phyloP scores from a whole-genome alignment of 2,329 filamentous ascomycete genomes.

The Ramularia collo-cygni region DNA sequence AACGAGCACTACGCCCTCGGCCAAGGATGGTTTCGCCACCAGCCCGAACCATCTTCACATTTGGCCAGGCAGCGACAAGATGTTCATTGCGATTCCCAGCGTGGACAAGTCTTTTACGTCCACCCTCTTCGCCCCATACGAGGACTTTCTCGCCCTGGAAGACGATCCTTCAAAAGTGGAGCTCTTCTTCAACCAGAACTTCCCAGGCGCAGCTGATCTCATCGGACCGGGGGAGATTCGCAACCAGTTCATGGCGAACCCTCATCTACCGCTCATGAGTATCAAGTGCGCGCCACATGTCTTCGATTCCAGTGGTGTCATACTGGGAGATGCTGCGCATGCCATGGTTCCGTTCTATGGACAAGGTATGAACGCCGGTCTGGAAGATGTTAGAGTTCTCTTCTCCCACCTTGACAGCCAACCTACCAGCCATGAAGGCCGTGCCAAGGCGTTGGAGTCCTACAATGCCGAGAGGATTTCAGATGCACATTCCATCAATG shows the following conservation, averaged over 20 bases:
- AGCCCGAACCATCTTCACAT: constrained; percentile 94
- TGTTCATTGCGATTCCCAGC: constrained; percentile 97
- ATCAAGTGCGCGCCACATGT: constrained; percentile 91
- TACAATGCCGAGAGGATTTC: constrained; percentile 69
- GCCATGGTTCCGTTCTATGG: constrained; percentile 99
- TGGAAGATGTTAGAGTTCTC: constrained; percentile 86
- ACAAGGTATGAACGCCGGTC: constrained; percentile 93
- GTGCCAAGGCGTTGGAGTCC: constrained; percentile 52
- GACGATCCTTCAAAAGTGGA: constrained; percentile 53
- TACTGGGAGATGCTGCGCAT: constrained; percentile 89
- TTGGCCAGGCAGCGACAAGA: constrained; percentile 80
- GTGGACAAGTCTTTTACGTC: constrained; percentile 89
- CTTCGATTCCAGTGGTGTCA: constrained; percentile 66
- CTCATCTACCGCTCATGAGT: constrained; percentile 85
- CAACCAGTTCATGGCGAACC: constrained; percentile 70
- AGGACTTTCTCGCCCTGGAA: constrained; percentile 63
- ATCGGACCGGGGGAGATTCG: constrained; percentile 63
- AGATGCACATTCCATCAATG: constrained; percentile 85
- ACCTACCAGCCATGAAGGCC: constrained; percentile 35
- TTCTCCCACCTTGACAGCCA: constrained; percentile 75
- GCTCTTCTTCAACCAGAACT: constrained; percentile 72
- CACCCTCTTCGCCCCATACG: constrained; percentile 78
- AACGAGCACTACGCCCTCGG: constrained; percentile 22
- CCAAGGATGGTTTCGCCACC: constrained; percentile 59
- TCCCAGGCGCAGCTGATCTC: constrained; percentile 70